A percentile compares a stretch with the other conserved stretches of the same genome.
Evolutionary conservation across 1,139 yeast species (phyloP).

Genomic region (Groenewaldozyma sp.): DNA sequence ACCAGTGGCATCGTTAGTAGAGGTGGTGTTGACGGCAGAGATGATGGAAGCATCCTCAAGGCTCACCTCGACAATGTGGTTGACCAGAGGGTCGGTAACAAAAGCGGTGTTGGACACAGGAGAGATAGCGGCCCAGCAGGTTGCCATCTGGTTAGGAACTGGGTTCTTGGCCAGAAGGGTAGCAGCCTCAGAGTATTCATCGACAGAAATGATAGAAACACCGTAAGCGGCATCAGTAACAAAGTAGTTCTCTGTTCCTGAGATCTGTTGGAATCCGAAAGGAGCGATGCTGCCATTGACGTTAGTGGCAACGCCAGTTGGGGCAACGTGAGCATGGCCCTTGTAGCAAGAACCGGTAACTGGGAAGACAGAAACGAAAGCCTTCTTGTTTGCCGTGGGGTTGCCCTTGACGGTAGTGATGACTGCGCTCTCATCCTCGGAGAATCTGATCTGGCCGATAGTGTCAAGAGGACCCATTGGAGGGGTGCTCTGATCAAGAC

Average conservation of each 20-base stretch:
- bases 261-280: constrained; percentile 1
- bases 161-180: constrained; percentile 3
- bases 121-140: constrained; percentile 8
- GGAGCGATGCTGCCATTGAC: constrained; percentile 1
- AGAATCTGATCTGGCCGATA: constrained; percentile 1
- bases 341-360: too few species aligned
- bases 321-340: constrained; percentile 5
- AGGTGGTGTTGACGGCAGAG: too few species aligned
- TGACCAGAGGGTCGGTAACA: constrained; percentile 8
- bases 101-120: constrained; percentile 2
- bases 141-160: constrained; percentile 5
- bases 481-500: constrained; percentile 3
- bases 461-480: constrained; percentile 1
- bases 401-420: constrained; percentile 5
- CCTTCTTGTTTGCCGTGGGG: constrained; percentile 1
- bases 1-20: too few species aligned
- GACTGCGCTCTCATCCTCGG: constrained; percentile 4
- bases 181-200: constrained; percentile 4
- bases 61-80: constrained; percentile 3
- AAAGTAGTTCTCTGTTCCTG: constrained; percentile 2
- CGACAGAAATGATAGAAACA: constrained; percentile 4
- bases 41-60: too few species aligned
- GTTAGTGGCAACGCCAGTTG: constrained; percentile 1
- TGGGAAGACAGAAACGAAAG: too few species aligned
- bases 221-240: constrained; percentile 5